A percentile compares a stretch with the other conserved stretches of the same genome.
phyloP scores from a whole-genome alignment of 495 filamentous ascomycete species.

The Xylaria venustula region DNA sequence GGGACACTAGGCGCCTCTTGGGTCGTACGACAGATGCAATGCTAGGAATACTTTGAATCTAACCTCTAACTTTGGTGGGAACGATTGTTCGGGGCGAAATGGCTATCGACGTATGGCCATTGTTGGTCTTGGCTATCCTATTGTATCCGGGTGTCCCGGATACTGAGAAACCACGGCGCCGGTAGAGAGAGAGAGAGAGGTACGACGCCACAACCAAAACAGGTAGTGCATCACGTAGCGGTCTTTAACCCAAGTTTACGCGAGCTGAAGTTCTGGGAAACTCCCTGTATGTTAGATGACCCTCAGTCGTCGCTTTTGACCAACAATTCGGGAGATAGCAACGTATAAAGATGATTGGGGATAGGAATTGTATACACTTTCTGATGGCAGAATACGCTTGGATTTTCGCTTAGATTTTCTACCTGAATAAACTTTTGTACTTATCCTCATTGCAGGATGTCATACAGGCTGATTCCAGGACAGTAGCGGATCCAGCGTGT shows the following conservation, averaged over 20 bases:
- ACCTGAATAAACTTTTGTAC: no score
- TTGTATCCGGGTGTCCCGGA: background rate
- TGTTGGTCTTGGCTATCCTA: background rate
- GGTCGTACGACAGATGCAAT: constrained; percentile 9
- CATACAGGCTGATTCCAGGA: no score
- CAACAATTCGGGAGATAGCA: no score
- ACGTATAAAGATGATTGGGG: no score
- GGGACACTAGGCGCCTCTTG: background rate
- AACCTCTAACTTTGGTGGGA: background rate
- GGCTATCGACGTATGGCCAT: background rate
- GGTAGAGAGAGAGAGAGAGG: background rate
- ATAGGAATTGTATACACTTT: no score
- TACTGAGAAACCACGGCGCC: constrained; percentile 4
- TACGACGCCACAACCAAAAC: background rate
- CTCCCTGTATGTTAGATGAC: no score
- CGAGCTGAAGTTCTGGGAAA: no score
- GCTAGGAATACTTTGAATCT: background rate
- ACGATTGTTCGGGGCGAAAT: background rate
- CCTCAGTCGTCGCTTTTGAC: no score
- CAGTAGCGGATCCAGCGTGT: no score
- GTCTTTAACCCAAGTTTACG: background rate
- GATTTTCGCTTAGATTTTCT: no score
- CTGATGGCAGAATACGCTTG: no score
- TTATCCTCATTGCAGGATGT: no score
- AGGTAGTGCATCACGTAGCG: background rate